Percentiles rank a stretch among this genome's conserved stretches.
Evolutionary conservation across 169 alveolate genomes (phyloP).

Genomic region (Cryptosporidium ubiquitum): DNA sequence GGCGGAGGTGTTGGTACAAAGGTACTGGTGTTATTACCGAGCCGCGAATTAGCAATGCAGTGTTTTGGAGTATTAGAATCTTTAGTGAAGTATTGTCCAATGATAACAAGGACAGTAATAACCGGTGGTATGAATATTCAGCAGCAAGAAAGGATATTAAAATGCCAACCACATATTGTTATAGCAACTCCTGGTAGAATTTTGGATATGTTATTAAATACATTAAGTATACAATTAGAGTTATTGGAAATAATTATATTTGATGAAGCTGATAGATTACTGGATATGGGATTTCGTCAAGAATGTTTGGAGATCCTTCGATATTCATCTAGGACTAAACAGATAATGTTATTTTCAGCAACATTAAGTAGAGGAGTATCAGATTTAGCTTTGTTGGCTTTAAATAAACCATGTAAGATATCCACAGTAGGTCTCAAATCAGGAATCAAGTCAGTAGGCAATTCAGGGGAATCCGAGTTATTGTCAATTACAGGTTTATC

Average conservation of each 20-base stretch:
- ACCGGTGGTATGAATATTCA: conserved; percentile 89
- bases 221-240: conserved; percentile 81
- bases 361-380: conserved; percentile 87
- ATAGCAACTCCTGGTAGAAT: conserved; percentile 99
- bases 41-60: conserved; percentile 93
- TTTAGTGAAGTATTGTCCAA: conserved; percentile 83
- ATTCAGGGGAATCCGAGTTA: conserved; percentile 1
- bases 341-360: conserved; percentile 90
- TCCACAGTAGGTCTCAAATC: conserved; percentile 59
- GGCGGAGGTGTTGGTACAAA: conserved; percentile 82
- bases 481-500: conserved; percentile 76
- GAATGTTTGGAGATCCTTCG: conserved; percentile 81
- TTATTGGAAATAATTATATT: conserved; percentile 89
- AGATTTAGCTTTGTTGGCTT: conserved; percentile 85
- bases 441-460: neutral
- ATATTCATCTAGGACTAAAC: conserved; percentile 79
- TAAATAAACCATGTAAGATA: conserved; percentile 81
- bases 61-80: conserved; percentile 84
- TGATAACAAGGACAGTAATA: conserved; percentile 83
- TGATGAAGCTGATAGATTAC: conserved; percentile 96
- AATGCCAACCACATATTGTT: conserved; percentile 93
- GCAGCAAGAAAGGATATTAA: conserved; percentile 88
- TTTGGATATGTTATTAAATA: conserved; percentile 89
- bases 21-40: conserved; percentile 89
- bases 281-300: conserved; percentile 94